Evolutionary conservation across 228 moss, liverwort and hornwort genomes (phyloP), one percentile per base, ranked within the genome.

Genomic region (Sphagnum fallax): DNA sequence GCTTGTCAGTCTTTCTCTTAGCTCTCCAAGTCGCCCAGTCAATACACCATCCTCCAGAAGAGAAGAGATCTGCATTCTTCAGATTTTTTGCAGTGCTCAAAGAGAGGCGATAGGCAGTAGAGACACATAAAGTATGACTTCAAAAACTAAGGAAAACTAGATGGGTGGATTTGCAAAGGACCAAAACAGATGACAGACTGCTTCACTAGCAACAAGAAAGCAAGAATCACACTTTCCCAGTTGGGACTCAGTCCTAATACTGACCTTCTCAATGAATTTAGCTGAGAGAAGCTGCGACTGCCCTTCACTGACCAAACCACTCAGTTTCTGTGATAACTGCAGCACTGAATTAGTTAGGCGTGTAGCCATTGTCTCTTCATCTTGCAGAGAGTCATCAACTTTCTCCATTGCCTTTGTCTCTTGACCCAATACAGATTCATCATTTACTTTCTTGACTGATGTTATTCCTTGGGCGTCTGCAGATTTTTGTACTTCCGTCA

Each of bases 221-320:
- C 32, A 32, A 32, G 32, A 32, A 32, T 32, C 32, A 32, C 32
- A 32, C 32, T 32, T 32, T 32, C 32, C 32, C 32, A 32, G 32
- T 32, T 32, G 32, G 32, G 32, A 2, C 2, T 32, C 32, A 32
- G 32, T 32, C 32, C 32, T 47, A 49, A 65, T 65, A 10, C 51
- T 51, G 50, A 84, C 84, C 76, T 88, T 79, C 71, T 94, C 91
- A 62, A 89, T 72, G 68, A 94, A 89, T 52, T 76, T 80, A 72
- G 85, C 78, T n/a, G 89, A 82, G 62, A 89, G 70, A 64, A 89
- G 65, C 59, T 75, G 80, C 11, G 89, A 83, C 68, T 87, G 81
- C 63, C 91, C 87, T 68, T 79, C 72, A 72, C 78, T 79, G n/a
- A 91, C 71, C 75, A 94, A 71, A 60, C 77, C 73, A 63, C 71